Base-by-base conservation (phyloP, 2,329 filamentous ascomycete species). In the Fusarium anguioides region DNA sequence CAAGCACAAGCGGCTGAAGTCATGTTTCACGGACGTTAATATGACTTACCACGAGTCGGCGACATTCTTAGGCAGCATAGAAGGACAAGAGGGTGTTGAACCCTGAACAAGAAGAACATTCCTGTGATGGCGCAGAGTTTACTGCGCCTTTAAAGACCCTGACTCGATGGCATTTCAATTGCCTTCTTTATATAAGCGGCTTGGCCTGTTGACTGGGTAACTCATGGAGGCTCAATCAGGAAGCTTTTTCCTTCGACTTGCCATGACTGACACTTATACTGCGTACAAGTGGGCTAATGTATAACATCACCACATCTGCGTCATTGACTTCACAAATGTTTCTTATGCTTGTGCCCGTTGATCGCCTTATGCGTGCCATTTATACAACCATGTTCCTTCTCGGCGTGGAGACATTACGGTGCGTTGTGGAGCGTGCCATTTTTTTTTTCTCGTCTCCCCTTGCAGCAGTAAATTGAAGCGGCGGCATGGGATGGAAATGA, bases 401-500 rank as follows among this genome's bases (percentile, higher is more conserved):
- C n/a, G 42, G 55, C 67, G 58, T 69, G 47, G 66, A 56, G 57
- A 49, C 35, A 24, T 24, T 54, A 36, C 35, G 12, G 36, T 55
- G 26, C 51, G 27, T 42, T 55, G 68, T 70, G 64, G 68, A 59
- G 56, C 59, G 60, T 37, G 23, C 45, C 45, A 52, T 24, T 44
- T 64, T 66, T 31, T 27, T 56, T 62, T 36, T 49, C 48, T 66
- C 40, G 35, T 36, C 47, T 71, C 69, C 65, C 70, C 70, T 72
- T 72, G 70, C 70, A 72, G 60, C 12, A 60, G 54, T 31, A 67
- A 59, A 69, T 67, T 66, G 56, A 68, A 66, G 55, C 59, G 63
- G 65, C 59, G 40, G 44, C 47, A 69, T 71, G 55, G 64, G 40
- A 66, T 68, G 64, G 66, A 70, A 72, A 72, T 70, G 66, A 71